Percentiles rank a stretch among this genome's conserved stretches.
Conservation (phyloP, 2,329 filamentous ascomycete genomes). For the Albophoma yamanashiensis region DNA sequence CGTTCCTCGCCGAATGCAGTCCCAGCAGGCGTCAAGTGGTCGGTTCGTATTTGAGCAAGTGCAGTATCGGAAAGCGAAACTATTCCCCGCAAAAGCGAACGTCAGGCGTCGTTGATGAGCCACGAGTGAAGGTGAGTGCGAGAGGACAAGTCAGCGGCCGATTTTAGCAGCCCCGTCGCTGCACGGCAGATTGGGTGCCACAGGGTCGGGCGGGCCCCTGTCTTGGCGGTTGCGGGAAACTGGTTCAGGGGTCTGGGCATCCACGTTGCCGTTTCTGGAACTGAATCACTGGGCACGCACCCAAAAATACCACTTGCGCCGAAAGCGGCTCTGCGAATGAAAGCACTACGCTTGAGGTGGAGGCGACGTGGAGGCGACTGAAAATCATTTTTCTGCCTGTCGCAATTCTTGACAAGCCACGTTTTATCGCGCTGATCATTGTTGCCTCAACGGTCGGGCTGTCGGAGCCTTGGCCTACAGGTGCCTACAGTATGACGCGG, state of each 20-base stretch:
- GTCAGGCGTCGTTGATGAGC: background rate
- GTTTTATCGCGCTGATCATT: background rate
- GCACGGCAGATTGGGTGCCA: background rate
- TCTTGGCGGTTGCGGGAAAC: background rate
- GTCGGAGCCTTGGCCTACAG: background rate
- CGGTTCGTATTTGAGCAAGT: background rate
- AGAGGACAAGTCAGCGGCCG: background rate
- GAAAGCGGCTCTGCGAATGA: background rate
- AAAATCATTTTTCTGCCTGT: background rate
- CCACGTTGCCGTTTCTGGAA: background rate
- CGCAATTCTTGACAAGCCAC: background rate
- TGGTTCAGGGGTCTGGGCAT: background rate
- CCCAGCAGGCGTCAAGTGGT: background rate
- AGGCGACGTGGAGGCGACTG: too few species aligned
- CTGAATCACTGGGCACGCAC: background rate
- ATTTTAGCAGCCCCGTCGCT: background rate
- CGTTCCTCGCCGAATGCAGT: background rate
- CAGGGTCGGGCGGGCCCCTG: background rate
- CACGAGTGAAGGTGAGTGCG: background rate
- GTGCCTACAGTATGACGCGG: background rate
- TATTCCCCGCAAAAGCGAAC: background rate
- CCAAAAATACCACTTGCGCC: background rate
- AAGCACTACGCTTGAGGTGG: background rate
- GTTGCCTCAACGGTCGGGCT: background rate
- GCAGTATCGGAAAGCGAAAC: background rate